phyloP scores from a whole-genome alignment of 768 basidiomycete genomes.

The Mycena filopes region DNA sequence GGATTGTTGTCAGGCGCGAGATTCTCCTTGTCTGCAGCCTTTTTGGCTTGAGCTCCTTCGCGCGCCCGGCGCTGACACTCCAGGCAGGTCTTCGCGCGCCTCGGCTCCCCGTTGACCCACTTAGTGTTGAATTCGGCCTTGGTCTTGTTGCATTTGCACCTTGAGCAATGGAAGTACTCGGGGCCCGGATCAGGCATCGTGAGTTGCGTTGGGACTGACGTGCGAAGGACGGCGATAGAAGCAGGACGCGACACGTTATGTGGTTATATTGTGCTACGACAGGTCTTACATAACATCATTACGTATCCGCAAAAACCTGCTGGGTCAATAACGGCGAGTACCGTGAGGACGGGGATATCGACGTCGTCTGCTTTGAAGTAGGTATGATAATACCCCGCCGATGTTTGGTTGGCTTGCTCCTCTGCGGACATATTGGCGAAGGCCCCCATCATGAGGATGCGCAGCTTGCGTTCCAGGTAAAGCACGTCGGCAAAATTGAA shows the following conservation, averaged over 20 bases:
- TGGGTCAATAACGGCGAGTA: conserved; percentile 16
- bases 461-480: conserved; percentile 34
- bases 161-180: not conserved
- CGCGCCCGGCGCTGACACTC: not conserved
- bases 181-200: not conserved
- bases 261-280: not conserved
- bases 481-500: conserved; percentile 34
- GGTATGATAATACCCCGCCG: conserved; percentile 36
- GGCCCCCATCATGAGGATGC: conserved; percentile 27
- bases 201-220: not conserved
- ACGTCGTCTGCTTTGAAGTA: conserved; percentile 34
- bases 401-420: conserved; percentile 29
- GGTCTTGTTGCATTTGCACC: not conserved
- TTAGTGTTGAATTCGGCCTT: not conserved
- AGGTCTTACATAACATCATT: not conserved
- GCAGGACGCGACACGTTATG: not conserved
- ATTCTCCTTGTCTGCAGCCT: not conserved
- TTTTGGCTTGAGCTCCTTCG: not conserved
- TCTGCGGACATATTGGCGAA: conserved; percentile 15
- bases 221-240: too few species aligned
- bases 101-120: not conserved
- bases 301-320: not conserved
- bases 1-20: not conserved
- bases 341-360: conserved; percentile 22
- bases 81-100: not conserved